Base-by-base conservation (phyloP, 2,329 filamentous ascomycete genomes). In the Mycogone perniciosa region DNA sequence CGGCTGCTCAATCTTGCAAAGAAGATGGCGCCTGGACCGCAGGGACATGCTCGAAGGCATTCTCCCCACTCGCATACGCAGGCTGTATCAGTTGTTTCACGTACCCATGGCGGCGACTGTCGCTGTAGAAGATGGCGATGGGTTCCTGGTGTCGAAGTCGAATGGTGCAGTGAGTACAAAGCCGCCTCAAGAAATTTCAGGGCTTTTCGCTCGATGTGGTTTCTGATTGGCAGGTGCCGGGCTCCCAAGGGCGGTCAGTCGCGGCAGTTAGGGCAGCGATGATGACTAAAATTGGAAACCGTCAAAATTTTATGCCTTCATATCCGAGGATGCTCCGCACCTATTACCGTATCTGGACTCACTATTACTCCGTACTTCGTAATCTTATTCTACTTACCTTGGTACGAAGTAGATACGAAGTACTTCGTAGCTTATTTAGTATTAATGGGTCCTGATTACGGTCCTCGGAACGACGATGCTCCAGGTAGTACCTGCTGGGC, bases 51-150 rank as follows among this genome's bases (percentile, higher is more conserved):
- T 35, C 61, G 50, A 29, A 46, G 31, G 41, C 38, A 31, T 39
- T 53, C 57, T 62, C 64, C 67, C 74, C 74, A 77, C 74, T 77
- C 73, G 74, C 74, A 77, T 68, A 76, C 74, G 67, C 59, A 65
- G 68, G 68, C 67, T 69, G 64, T 67, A 57, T 57, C 62, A 57
- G 52, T 52, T 59, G 50, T 68, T 76, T 69, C 67, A 78, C 79
- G 74, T 82, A 82, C 79, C 79, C 79, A 82, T 82, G 72, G 73
- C 80, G 75, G 71, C 75, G 76, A 64, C 68, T 63, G 64, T 57
- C 64, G 62, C 60, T 54, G 68, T 65, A 67, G 69, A 67, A 65
- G 66, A 72, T 67, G 68, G 64, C 66, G 71, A 66, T 68, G 58
- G 59, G 57, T 56, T 52, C 56, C 60, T 64, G 52, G 61, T 60